Conservation (phyloP, 306 rosid genomes). For the Citrullus amarus region DNA sequence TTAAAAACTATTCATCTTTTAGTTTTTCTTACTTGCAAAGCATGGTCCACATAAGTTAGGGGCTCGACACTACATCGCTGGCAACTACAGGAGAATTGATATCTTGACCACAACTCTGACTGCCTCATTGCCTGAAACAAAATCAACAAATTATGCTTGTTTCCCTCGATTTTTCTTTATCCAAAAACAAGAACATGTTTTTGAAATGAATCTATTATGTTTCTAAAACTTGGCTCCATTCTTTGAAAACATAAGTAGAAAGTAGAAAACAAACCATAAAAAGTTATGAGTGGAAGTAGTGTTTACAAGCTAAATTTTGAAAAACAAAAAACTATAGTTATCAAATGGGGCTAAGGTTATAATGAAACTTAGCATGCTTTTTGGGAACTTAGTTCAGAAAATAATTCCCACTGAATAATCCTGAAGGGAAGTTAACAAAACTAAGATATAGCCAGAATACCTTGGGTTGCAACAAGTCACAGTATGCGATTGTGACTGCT, state of each 20-base stretch:
- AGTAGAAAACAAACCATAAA: no score
- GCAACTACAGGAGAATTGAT: slow-evolving; percentile 53
- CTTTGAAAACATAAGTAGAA: no score
- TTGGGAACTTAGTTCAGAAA: background rate
- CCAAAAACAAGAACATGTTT: no score
- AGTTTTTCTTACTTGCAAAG: slow-evolving; percentile 44
- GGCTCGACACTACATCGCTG: slow-evolving; percentile 36
- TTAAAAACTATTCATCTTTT: no score
- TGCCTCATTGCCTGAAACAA: slow-evolving; percentile 41
- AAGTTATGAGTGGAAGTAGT: no score
- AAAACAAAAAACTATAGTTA: no score
- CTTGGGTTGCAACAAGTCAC: slow-evolving; percentile 69
- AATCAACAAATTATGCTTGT: background rate
- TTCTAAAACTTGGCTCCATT: no score
- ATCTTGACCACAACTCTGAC: slow-evolving; percentile 62
- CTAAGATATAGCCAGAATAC: slow-evolving; percentile 20
- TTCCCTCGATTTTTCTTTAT: no score
- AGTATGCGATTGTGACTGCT: slow-evolving; percentile 61
- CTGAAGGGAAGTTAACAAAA: background rate
- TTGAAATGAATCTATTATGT: no score
- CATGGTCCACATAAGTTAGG: slow-evolving; percentile 37
- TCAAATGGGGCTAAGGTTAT: background rate
- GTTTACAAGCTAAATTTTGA: no score
- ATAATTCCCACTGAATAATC: background rate
- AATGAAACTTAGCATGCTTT: background rate